Evolutionary conservation across 495 filamentous ascomycete species (phyloP).

Genomic region (Xylaria venustula): DNA sequence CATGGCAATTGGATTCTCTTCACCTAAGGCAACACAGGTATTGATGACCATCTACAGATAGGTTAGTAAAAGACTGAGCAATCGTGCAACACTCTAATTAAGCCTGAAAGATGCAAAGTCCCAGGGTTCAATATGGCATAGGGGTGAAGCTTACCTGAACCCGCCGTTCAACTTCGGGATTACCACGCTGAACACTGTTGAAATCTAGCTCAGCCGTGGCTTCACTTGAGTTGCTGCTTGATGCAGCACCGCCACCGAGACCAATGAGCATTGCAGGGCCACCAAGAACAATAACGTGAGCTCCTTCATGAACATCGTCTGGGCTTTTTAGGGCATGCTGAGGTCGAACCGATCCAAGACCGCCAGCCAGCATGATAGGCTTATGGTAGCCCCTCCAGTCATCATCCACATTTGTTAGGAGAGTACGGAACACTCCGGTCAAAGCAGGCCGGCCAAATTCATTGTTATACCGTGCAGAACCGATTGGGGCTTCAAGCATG

Average conservation of each 20-base stretch:
- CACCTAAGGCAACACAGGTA: conserved; percentile 79
- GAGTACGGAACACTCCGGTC: conserved; percentile 83
- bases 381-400: conserved; percentile 94
- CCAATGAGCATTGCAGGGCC: conserved; percentile 98
- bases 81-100: too few relatives aligned
- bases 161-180: conserved; percentile 91
- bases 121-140: too few relatives aligned
- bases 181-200: conserved; percentile 90
- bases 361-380: conserved; percentile 98
- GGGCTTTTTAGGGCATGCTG: conserved; percentile 84
- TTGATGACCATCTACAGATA: conserved; percentile 68
- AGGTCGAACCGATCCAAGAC: conserved; percentile 92
- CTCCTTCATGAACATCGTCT: conserved; percentile 72
- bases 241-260: conserved; percentile 91
- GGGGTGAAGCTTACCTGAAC: conserved; percentile 64
- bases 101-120: too few relatives aligned
- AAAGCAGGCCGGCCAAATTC: conserved; percentile 95
- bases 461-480: conserved; percentile 93
- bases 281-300: conserved; percentile 86
- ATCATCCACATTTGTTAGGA: conserved; percentile 64
- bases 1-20: conserved; percentile 84
- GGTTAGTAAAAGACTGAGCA: background rate
- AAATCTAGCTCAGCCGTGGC: conserved; percentile 89
- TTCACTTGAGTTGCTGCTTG: conserved; percentile 84
- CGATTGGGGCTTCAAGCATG: conserved; percentile 95